phyloP scores from a whole-genome alignment of 2,329 filamentous ascomycete species.

The Trichoderma koningiopsis region DNA sequence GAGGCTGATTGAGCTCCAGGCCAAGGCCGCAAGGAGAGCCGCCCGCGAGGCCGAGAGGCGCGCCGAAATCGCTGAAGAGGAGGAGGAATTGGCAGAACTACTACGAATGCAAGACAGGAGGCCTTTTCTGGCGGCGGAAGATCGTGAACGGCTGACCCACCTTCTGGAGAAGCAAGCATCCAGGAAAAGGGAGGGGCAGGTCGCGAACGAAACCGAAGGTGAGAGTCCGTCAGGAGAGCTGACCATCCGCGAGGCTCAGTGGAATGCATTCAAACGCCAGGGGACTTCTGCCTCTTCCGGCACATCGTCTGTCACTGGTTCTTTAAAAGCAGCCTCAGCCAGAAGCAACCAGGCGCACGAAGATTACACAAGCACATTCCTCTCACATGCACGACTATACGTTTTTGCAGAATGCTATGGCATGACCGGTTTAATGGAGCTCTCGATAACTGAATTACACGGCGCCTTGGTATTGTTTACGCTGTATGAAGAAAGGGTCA shows the following conservation, averaged over 20 bases:
- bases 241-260: neutral
- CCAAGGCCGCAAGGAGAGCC: neutral
- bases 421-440: conserved; percentile 17
- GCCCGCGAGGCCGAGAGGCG: neutral
- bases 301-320: neutral
- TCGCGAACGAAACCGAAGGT: neutral
- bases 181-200: neutral
- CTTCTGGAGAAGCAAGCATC: neutral
- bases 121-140: neutral
- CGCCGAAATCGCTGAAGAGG: neutral
- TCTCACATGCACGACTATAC: conserved; percentile 26
- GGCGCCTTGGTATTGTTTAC: neutral
- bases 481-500: neutral
- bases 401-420: conserved; percentile 28
- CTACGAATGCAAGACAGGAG: neutral
- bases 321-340: accelerated
- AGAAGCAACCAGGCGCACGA: conserved; percentile 3
- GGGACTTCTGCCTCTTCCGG: neutral
- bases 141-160: neutral
- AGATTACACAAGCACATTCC: conserved; percentile 4
- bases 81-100: neutral
- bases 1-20: neutral
- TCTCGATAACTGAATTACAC: conserved; percentile 24
- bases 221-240: neutral
- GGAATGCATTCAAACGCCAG: neutral